Evolutionary conservation across 2,329 filamentous ascomycete species (phyloP).

Genomic region (Sporothrix euskadiensis): DNA sequence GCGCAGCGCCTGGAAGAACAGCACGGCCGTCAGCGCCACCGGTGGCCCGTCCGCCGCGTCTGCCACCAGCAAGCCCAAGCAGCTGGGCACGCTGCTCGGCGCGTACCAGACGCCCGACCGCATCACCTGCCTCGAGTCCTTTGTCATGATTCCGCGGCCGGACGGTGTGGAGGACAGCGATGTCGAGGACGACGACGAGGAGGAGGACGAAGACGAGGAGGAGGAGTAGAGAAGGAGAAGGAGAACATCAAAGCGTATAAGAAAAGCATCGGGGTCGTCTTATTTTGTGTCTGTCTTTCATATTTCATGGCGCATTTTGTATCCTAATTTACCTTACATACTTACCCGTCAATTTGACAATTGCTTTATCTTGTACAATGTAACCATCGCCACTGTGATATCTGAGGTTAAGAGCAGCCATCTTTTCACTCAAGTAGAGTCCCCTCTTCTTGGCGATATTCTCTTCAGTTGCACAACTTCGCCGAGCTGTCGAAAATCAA

Average conservation of each 20-base stretch:
- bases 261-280: neutral
- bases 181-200: conserved; percentile 44
- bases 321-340: neutral
- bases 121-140: conserved; percentile 85
- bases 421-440: neutral
- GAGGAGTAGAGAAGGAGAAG: conserved; percentile 36
- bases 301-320: conserved; percentile 2
- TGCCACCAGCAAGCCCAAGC: conserved; percentile 34
- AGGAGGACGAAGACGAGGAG: conserved; percentile 44
- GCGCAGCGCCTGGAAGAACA: conserved; percentile 28
- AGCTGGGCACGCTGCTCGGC: conserved; percentile 67
- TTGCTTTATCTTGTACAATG: neutral
- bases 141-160: conserved; percentile 74
- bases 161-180: conserved; percentile 59
- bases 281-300: neutral
- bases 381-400: neutral
- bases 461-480: neutral
- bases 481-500: conserved; percentile 13
- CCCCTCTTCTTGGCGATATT: neutral
- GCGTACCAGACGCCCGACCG: conserved; percentile 83
- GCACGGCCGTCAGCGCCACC: neutral
- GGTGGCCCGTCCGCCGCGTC: conserved; percentile 36
- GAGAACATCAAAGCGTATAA: too few relatives aligned
- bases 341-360: neutral
- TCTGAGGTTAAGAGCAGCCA: neutral